Evolutionary conservation across 2,329 filamentous ascomycete genomes (phyloP).

Genomic region (Biscogniauxia marginata): DNA sequence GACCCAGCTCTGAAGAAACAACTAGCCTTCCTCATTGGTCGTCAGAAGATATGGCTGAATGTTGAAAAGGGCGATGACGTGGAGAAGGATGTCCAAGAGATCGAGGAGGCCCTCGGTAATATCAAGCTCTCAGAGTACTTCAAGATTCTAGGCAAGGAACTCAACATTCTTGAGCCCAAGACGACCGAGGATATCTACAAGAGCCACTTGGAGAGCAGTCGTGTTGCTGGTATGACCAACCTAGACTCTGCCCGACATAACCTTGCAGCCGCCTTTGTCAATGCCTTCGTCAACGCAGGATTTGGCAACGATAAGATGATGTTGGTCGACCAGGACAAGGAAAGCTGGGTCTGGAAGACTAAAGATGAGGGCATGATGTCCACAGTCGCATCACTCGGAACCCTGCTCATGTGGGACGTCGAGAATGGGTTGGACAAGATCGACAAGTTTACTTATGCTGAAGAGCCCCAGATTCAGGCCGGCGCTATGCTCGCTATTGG

Average conservation of each 20-base stretch:
- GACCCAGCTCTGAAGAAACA: conserved; percentile 88
- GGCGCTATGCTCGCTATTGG: conserved; percentile 91
- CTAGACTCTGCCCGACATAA: conserved; percentile 95
- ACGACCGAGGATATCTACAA: conserved; percentile 99
- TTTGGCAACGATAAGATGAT: conserved; percentile 98
- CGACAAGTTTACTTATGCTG: conserved; percentile 86
- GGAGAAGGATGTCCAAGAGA: conserved; percentile 67
- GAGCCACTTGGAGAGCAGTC: conserved; percentile 92
- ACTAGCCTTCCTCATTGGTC: conserved; percentile 86
- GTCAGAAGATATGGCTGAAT: conserved; percentile 85
- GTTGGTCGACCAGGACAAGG: conserved; percentile 84
- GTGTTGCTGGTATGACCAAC: conserved; percentile 90
- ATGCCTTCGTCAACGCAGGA: conserved; percentile 94
- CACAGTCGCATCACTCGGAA: conserved; percentile 89
- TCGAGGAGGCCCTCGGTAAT: conserved; percentile 84
- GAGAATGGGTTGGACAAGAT: conserved; percentile 91
- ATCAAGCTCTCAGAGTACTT: conserved; percentile 87
- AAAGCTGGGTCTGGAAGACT: conserved; percentile 98
- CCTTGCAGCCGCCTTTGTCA: conserved; percentile 92
- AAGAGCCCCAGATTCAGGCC: conserved; percentile 80
- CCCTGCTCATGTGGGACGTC: conserved; percentile 89
- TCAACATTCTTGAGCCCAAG: conserved; percentile 96
- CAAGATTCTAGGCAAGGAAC: conserved; percentile 88
- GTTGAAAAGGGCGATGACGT: conserved; percentile 60
- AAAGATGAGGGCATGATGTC: conserved; percentile 98